Evolutionary conservation across 2,329 filamentous ascomycete genomes (phyloP).

Genomic region (Trichophyton equinum): DNA sequence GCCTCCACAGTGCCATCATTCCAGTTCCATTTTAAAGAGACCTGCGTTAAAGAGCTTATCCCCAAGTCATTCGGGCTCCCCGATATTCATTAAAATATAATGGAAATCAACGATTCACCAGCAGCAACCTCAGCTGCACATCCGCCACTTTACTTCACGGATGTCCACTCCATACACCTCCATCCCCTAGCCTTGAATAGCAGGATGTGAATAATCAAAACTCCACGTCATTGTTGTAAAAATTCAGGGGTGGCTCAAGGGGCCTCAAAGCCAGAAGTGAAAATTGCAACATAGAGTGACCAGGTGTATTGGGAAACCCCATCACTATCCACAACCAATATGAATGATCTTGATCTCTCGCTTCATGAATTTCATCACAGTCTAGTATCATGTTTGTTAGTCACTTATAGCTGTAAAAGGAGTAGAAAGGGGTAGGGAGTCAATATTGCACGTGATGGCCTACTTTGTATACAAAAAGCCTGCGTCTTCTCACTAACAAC

Average conservation of each 20-base stretch:
- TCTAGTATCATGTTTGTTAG: neutral
- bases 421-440: neutral
- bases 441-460: neutral
- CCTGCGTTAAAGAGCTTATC: no score
- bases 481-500: neutral
- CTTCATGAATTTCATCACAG: neutral
- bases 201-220: no score
- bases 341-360: neutral
- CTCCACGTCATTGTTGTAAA: neutral
- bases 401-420: no score
- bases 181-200: no score
- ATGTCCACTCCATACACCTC: no score
- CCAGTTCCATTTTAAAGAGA: no score
- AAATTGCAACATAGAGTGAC: neutral
- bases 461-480: constrained; percentile 2
- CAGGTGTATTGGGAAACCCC: neutral
- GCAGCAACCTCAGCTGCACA: no score
- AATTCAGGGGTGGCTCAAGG: neutral
- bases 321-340: neutral
- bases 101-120: no score
- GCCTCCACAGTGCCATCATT: no score
- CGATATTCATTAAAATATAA: no score
- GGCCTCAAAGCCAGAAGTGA: neutral
- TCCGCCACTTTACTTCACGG: no score
- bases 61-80: no score